These are phyloP conservation scores for Suillus ampliporus DNA, from an alignment of 768 basidiomycete species.

Conservation along the genomic window DNA sequence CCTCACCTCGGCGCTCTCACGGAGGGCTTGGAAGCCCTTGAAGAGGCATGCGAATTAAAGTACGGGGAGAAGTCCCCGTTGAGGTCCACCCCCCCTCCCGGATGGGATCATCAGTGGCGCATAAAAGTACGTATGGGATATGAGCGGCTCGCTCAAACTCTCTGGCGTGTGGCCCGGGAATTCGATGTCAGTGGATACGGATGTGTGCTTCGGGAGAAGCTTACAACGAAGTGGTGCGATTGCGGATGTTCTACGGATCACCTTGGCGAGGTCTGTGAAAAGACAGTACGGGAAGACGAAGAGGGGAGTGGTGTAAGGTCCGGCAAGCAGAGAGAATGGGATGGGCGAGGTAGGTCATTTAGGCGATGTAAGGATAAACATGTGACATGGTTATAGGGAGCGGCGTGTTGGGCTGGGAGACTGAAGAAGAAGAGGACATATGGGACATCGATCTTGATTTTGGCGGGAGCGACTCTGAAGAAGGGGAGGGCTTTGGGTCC, in stretches of 20 bases:
- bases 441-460: slow-evolving; percentile 79
- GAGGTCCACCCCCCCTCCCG: slow-evolving; percentile 40
- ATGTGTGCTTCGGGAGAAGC: slow-evolving; percentile 68
- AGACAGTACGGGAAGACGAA: slow-evolving; percentile 72
- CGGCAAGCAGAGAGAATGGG: slow-evolving; percentile 80
- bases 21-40: slow-evolving; percentile 65
- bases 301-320: slow-evolving; percentile 59
- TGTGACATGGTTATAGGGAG: slow-evolving; percentile 40
- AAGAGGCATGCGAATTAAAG: slow-evolving; percentile 66
- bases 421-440: slow-evolving; percentile 75
- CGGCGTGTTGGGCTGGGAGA: slow-evolving; percentile 76
- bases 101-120: slow-evolving; percentile 64
- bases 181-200: slow-evolving; percentile 79
- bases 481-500: slow-evolving; percentile 46
- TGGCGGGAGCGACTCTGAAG: slow-evolving; percentile 58
- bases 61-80: slow-evolving; percentile 46
- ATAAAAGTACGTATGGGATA: slow-evolving; percentile 67
- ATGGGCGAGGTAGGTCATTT: slow-evolving; percentile 58
- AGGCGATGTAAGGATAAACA: background rate
- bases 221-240: slow-evolving; percentile 79
- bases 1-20: slow-evolving; percentile 65
- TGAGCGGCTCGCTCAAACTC: slow-evolving; percentile 62
- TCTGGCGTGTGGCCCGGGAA: slow-evolving; percentile 74
- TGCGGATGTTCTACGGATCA: slow-evolving; percentile 84
- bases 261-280: slow-evolving; percentile 77